Evolutionary conservation across 495 filamentous ascomycete genomes (phyloP).

Genomic region (Tuber microsphaerosporum): DNA sequence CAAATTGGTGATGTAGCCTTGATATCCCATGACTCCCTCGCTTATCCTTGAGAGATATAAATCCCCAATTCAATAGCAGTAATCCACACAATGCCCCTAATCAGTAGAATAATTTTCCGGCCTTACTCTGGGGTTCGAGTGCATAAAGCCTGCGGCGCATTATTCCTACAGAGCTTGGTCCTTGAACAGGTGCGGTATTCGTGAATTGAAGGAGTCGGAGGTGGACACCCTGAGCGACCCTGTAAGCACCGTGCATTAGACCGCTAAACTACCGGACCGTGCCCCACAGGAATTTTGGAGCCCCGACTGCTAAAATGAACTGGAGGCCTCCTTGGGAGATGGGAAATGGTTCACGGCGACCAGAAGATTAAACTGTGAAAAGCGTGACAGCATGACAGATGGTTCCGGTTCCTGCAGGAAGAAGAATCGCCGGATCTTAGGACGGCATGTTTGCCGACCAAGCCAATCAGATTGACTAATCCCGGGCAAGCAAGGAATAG

Average conservation of each 20-base stretch:
- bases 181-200: background rate
- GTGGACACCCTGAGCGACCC: background rate
- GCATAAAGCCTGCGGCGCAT: background rate
- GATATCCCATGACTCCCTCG: background rate
- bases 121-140: background rate
- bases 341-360: background rate
- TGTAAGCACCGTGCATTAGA: background rate
- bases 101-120: background rate
- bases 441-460: background rate
- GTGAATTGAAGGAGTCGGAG: background rate
- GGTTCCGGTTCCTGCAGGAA: background rate
- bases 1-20: background rate
- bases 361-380: background rate
- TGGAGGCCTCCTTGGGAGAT: background rate
- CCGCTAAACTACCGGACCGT: background rate
- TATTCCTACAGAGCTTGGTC: background rate
- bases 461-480: background rate
- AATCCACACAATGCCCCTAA: background rate
- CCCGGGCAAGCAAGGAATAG: background rate
- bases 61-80: background rate
- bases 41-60: background rate
- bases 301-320: background rate
- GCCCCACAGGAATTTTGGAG: background rate
- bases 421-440: background rate
- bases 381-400: background rate